These are phyloP conservation scores for Elaeis guineensis DNA, from an alignment of 176 grass and related monocot genomes.

Conservation along the genomic window DNA sequence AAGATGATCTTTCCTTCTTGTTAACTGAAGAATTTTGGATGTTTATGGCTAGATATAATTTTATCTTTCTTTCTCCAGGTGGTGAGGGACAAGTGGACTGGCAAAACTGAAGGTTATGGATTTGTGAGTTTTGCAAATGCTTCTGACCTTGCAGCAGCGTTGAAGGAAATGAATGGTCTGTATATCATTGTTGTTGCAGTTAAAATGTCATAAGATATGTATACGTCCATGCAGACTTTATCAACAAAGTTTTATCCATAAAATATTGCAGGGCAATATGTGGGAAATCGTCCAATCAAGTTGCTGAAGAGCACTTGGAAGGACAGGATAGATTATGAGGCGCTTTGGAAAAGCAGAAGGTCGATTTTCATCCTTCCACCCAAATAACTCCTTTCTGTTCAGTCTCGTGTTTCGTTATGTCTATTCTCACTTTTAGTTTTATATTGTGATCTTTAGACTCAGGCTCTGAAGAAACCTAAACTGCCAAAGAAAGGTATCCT, in stretches of 20 bases:
- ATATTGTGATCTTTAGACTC: constrained; percentile 24
- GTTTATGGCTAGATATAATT: background rate
- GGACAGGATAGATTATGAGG: constrained; percentile 53
- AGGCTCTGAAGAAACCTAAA: constrained; percentile 47
- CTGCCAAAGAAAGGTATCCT: constrained; percentile 47
- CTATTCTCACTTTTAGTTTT: background rate
- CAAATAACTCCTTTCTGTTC: background rate
- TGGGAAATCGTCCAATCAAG: constrained; percentile 79
- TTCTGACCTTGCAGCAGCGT: constrained; percentile 45
- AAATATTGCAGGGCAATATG: constrained; percentile 68
- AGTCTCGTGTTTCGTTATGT: background rate
- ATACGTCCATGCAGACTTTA: background rate
- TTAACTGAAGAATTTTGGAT: background rate
- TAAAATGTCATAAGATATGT: background rate
- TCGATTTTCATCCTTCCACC: constrained; percentile 14
- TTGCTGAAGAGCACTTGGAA: constrained; percentile 80
- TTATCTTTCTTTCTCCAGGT: background rate
- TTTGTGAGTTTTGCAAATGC: constrained; percentile 77
- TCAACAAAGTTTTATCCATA: background rate
- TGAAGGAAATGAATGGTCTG: constrained; percentile 78
- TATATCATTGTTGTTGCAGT: background rate
- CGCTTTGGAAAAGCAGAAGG: constrained; percentile 63
- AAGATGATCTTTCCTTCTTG: background rate
- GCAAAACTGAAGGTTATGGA: constrained; percentile 70
- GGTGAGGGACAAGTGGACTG: constrained; percentile 47